A percentile compares a stretch with the other conserved stretches of the same genome.
phyloP scores from a whole-genome alignment of 345 rosid genomes.

The Populus davidiana region DNA sequence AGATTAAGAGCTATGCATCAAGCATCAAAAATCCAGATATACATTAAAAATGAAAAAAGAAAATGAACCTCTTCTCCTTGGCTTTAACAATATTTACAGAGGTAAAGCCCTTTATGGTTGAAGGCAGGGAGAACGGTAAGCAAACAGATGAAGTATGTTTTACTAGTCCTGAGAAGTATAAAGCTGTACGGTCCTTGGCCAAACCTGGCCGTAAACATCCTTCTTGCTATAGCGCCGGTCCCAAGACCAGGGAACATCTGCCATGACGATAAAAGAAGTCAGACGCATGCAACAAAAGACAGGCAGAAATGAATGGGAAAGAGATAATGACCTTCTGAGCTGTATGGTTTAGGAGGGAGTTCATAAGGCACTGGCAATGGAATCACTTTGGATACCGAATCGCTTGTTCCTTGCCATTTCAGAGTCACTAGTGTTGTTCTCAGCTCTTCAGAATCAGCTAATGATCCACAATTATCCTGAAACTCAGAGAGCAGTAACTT shows the following conservation, averaged over 20 bases:
- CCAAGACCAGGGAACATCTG: conserved; percentile 98
- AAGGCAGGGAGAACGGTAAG: background rate
- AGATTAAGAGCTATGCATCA: no score
- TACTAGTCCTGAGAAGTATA: conserved; percentile 30
- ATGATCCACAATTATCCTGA: conserved; percentile 24
- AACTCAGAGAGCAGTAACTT: background rate
- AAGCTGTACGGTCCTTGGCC: conserved; percentile 55
- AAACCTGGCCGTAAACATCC: conserved; percentile 80
- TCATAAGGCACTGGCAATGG: conserved; percentile 73
- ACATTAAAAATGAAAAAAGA: no score
- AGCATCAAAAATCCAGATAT: no score
- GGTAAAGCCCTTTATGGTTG: no score
- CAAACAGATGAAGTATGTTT: background rate
- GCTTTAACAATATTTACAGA: no score
- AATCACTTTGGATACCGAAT: conserved; percentile 43
- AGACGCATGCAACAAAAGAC: background rate
- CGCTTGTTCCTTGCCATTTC: conserved; percentile 46
- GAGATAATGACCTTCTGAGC: conserved; percentile 53
- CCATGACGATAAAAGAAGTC: background rate
- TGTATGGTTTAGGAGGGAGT: conserved; percentile 71
- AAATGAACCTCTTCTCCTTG: no score
- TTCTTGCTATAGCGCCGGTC: conserved; percentile 65
- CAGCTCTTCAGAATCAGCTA: conserved; percentile 19
- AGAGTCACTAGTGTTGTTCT: conserved; percentile 62
- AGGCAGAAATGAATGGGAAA: background rate